These are phyloP conservation scores for Serpula lacrymans DNA, from an alignment of 768 basidiomycete genomes.

Conservation along the genomic window DNA sequence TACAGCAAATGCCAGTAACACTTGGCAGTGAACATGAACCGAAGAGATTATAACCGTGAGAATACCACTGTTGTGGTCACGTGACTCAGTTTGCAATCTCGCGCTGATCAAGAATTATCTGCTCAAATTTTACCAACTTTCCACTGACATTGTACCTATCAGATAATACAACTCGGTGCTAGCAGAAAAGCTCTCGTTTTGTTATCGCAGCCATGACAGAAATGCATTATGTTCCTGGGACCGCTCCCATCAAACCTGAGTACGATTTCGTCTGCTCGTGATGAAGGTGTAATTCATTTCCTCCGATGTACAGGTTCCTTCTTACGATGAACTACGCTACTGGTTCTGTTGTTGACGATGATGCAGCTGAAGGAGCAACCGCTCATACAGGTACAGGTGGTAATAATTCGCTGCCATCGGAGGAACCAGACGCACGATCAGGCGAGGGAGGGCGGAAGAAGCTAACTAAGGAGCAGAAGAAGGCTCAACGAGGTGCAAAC, in stretches of 20 bases:
- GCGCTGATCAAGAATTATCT: too few species aligned
- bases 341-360: conserved; percentile 43
- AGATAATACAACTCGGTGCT: too few species aligned
- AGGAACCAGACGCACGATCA: conserved; percentile 6
- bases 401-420: conserved; percentile 6
- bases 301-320: conserved; percentile 33
- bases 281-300: background rate
- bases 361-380: conserved; percentile 61
- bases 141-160: too few species aligned
- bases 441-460: conserved; percentile 32
- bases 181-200: too few species aligned
- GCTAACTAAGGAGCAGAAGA: conserved; percentile 62
- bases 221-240: conserved; percentile 32
- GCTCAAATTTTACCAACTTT: too few species aligned
- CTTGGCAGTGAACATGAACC: too few species aligned
- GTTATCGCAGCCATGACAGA: too few species aligned
- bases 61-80: too few species aligned
- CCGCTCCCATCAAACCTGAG: conserved; percentile 54
- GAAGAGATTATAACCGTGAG: too few species aligned
- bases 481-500: conserved; percentile 76
- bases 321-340: conserved; percentile 26
- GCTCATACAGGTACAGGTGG: conserved; percentile 30
- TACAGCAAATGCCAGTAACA: too few species aligned
- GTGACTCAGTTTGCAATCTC: too few species aligned
- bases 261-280: conserved; percentile 21